Base-by-base conservation (phyloP, 2,329 filamentous ascomycete genomes). In the Microdochium bolleyi region DNA sequence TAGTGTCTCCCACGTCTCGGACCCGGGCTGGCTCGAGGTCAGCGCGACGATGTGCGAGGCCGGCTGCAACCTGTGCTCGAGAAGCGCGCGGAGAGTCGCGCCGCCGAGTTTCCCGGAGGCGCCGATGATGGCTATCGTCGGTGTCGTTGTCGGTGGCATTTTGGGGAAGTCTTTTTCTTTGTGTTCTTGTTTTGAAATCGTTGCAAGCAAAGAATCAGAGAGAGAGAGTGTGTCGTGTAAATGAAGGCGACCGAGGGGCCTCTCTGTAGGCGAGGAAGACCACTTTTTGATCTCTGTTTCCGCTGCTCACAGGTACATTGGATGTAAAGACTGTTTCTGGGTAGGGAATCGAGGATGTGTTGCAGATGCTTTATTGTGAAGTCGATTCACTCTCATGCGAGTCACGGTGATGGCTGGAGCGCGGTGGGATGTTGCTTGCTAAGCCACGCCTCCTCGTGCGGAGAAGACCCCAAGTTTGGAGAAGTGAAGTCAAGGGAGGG, bases 41-140 rank as follows among this genome's bases (percentile, higher is more conserved):
- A 67, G 59, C 19, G 64, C 64, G 25, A 66, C 52, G 55, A 66
- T 53, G 55, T 56, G 51, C 24, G 54, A 51, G 3, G 63, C 48
- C 0, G 58, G 52, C 3, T 46, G 48, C 37, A 66, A 64, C 22
- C 72, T 64, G 51, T 71, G 67, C 13, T 67, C 60, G 2, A 75
- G 65, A 5, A 83, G 70, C 56, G 79, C 75, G 27, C 67, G 66
- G 61, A 77, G 67, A 27, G 77, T 77, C 59, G 75, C 77, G 51
- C 67, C 64, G 55, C 76, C 79, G 1, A 83, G 72, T 32, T 69
- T 76, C 38, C 79, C 80, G 0, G 78, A 73, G 21, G 75, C 76
- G 25, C 77, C 77, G 59, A 78, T 76, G 52, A 77, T 69, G 53
- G 72, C 73, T 54, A 74, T 66, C 2, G 64, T 70, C 14, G n/a